These are phyloP conservation scores for Sclerotinia minor DNA, from an alignment of 2,329 filamentous ascomycete genomes.

Conservation along the genomic window DNA sequence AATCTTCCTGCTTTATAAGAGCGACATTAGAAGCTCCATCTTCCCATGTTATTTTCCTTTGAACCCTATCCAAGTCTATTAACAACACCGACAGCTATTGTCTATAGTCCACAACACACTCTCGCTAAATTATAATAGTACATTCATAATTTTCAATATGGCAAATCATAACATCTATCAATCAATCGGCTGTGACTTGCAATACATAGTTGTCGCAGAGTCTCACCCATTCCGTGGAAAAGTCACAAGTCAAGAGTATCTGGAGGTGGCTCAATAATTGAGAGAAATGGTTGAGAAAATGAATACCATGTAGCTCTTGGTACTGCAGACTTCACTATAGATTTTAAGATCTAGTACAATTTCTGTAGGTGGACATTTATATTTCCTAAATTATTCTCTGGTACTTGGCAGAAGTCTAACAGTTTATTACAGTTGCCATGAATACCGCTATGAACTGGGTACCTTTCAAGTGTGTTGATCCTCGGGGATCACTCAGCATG, in stretches of 20 bases:
- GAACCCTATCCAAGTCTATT: neutral
- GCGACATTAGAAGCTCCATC: neutral
- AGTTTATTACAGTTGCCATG: neutral
- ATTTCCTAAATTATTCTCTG: neutral
- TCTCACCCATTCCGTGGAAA: neutral
- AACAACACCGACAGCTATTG: neutral
- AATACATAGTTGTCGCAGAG: neutral
- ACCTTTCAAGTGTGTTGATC: neutral
- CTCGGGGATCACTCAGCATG: neutral
- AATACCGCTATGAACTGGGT: neutral
- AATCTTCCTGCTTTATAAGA: neutral
- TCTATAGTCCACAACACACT: too few relatives aligned
- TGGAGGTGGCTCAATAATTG: neutral
- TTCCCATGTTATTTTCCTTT: neutral
- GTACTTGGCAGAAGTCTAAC: neutral
- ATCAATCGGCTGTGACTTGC: neutral
- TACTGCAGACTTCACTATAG: neutral
- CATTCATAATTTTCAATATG: neutral
- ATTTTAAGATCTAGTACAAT: constrained; percentile 2
- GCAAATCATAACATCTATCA: neutral
- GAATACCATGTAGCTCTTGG: neutral
- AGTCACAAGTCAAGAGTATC: neutral
- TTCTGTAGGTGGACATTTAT: neutral
- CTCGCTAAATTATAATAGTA: neutral
- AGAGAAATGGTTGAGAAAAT: neutral